Percentiles rank a stretch among this genome's conserved stretches.
These are phyloP conservation scores for Akanthomyces lecanii DNA, from an alignment of 2,329 filamentous ascomycete genomes.

Conservation along the genomic window DNA sequence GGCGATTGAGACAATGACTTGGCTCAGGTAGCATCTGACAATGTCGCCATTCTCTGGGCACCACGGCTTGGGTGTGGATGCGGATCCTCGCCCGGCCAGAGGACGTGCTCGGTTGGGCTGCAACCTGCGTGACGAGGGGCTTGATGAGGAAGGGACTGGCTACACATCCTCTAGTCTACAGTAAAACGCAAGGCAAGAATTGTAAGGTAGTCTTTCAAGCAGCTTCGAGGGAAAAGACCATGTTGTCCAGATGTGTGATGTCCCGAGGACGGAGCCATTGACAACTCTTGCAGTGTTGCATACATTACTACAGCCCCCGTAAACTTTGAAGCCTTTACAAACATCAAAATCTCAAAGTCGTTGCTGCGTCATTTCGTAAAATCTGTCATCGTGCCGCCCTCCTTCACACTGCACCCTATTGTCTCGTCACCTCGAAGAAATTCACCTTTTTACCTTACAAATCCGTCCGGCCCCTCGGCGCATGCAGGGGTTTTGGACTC, in stretches of 20 bases:
- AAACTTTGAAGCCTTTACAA: too few species aligned
- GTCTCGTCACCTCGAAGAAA: not conserved
- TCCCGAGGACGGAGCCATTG: too few species aligned
- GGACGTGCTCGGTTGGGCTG: not conserved
- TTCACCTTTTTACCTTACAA: too few species aligned
- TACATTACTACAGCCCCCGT: too few species aligned
- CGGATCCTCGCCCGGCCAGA: not conserved
- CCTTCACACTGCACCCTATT: not conserved
- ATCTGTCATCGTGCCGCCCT: not conserved
- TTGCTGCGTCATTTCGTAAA: not conserved
- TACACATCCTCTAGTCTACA: not conserved
- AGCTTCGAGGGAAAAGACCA: too few species aligned
- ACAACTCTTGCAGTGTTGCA: too few species aligned
- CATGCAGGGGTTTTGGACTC: not conserved
- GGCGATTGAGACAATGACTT: conserved; percentile 1
- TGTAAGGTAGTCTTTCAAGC: too few species aligned
- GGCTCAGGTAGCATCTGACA: not conserved
- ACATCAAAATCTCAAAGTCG: not conserved
- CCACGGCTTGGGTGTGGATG: not conserved
- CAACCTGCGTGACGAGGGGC: too few species aligned
- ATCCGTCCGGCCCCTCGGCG: not conserved
- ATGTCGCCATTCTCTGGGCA: conserved; percentile 11
- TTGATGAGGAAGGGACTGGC: too few species aligned
- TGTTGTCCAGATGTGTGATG: too few species aligned
- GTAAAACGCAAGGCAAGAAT: too few species aligned